Conservation (phyloP, 2,329 filamentous ascomycete species). For the Xylaria arbuscula region DNA sequence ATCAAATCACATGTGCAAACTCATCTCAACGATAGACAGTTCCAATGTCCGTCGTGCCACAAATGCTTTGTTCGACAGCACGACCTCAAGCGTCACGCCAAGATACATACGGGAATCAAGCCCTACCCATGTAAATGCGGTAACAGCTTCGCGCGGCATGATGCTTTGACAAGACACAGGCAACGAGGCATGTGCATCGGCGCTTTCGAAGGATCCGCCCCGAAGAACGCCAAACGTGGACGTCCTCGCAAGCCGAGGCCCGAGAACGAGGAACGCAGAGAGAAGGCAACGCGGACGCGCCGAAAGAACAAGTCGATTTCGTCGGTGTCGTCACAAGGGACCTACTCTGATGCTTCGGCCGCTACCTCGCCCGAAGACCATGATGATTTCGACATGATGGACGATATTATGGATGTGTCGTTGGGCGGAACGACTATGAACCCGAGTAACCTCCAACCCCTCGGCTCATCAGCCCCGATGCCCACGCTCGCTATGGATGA, state of each 20-base stretch:
- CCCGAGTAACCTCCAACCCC: slow-evolving; percentile 52
- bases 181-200: slow-evolving; percentile 97
- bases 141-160: slow-evolving; percentile 93
- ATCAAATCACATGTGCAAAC: slow-evolving; percentile 99
- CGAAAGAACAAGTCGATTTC: slow-evolving; percentile 67
- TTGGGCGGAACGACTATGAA: slow-evolving; percentile 53
- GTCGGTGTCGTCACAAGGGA: slow-evolving; percentile 63
- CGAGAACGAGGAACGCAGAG: slow-evolving; percentile 65
- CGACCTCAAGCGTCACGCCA: slow-evolving; percentile 95
- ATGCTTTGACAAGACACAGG: slow-evolving; percentile 91
- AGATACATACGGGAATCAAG: slow-evolving; percentile 97
- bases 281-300: slow-evolving; percentile 67
- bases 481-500: slow-evolving; percentile 47
- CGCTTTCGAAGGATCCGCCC: slow-evolving; percentile 82
- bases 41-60: slow-evolving; percentile 89
- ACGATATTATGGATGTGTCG: slow-evolving; percentile 62
- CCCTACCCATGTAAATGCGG: slow-evolving; percentile 95
- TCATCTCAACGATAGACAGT: slow-evolving; percentile 95
- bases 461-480: slow-evolving; percentile 55
- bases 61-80: slow-evolving; percentile 98
- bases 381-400: slow-evolving; percentile 57
- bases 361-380: slow-evolving; percentile 61
- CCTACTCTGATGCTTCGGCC: slow-evolving; percentile 67
- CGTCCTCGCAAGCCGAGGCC: slow-evolving; percentile 71
- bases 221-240: slow-evolving; percentile 71